A percentile compares a stretch with the other conserved stretches of the same genome.
These are phyloP conservation scores for Aspergillus sp. DNA, from an alignment of 2,329 filamentous ascomycete species.

Conservation along the genomic window DNA sequence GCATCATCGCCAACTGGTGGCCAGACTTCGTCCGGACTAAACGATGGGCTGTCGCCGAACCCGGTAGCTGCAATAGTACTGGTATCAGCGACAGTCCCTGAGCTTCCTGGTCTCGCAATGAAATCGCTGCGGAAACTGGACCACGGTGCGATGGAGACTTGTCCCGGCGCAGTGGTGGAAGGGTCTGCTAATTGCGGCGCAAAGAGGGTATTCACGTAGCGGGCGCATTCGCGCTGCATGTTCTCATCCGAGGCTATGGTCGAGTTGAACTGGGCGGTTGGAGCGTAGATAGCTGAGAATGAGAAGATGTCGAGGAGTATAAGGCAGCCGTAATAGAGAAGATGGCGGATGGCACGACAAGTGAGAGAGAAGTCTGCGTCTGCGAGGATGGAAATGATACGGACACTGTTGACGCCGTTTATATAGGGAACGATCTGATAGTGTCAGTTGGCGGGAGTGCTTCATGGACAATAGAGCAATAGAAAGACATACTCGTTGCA, in stretches of 20 bases:
- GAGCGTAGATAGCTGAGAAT: slow-evolving; percentile 84
- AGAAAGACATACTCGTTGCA: slow-evolving; percentile 35
- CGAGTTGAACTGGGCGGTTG: slow-evolving; percentile 65
- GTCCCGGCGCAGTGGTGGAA: slow-evolving; percentile 14
- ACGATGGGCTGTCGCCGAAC: slow-evolving; percentile 10
- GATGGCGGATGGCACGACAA: slow-evolving; percentile 75
- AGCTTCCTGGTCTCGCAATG: slow-evolving; percentile 7
- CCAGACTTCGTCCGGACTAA: slow-evolving; percentile 36
- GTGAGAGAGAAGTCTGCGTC: slow-evolving; percentile 82
- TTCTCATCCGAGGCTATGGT: slow-evolving; percentile 65
- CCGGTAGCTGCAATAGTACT: slow-evolving; percentile 12
- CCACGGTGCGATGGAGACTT: slow-evolving; percentile 12
- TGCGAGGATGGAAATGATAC: slow-evolving; percentile 74
- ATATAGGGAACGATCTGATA: slow-evolving; percentile 68
- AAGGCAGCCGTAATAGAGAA: slow-evolving; percentile 87
- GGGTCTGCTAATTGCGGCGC: slow-evolving; percentile 16
- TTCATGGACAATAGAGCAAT: neutral
- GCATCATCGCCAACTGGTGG: slow-evolving; percentile 29
- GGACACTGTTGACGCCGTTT: slow-evolving; percentile 83
- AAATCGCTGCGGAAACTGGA: slow-evolving; percentile 11
- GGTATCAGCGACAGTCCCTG: slow-evolving; percentile 1
- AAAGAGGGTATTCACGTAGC: slow-evolving; percentile 62
- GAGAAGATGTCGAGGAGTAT: slow-evolving; percentile 91
- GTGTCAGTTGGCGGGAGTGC: neutral
- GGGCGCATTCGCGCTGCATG: slow-evolving; percentile 78